Percentiles rank a stretch among this genome's conserved stretches.
Conservation (phyloP, 139 green algal species). For the Diplosphaera chodatii region DNA sequence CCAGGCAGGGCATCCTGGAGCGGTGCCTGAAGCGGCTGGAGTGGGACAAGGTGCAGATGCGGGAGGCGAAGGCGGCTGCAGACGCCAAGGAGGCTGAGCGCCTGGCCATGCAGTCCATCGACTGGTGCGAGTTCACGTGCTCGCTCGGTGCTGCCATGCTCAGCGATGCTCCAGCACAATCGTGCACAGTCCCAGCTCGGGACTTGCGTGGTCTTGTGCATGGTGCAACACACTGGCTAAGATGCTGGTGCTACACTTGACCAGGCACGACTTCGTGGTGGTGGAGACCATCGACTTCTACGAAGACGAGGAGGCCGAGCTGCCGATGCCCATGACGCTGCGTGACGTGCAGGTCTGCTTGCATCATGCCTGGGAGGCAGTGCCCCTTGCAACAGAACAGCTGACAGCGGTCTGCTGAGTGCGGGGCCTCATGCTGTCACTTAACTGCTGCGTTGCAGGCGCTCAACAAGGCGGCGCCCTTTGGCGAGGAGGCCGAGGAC, state of each 20-base stretch:
- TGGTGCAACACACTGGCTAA: too few relatives aligned
- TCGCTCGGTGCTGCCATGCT: not conserved
- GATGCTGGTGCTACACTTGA: not conserved
- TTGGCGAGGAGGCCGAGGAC: conserved; percentile 28
- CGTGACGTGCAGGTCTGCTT: conserved; percentile 57
- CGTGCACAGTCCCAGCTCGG: too few relatives aligned
- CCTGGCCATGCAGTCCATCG: conserved; percentile 77
- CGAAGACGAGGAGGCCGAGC: conserved; percentile 81
- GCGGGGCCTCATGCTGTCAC: too few relatives aligned
- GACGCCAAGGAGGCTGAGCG: conserved; percentile 83
- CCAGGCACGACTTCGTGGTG: conserved; percentile 93
- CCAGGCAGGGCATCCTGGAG: conserved; percentile 66
- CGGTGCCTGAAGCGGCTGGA: conserved; percentile 81
- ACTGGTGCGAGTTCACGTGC: conserved; percentile 56
- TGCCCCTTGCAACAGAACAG: too few relatives aligned
- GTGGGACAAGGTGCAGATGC: conserved; percentile 72
- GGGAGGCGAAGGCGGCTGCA: conserved; percentile 59
- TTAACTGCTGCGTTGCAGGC: conserved; percentile 8
- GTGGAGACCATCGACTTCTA: conserved; percentile 96
- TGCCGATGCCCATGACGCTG: conserved; percentile 79
- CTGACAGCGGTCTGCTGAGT: too few relatives aligned
- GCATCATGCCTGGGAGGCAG: conserved; percentile 14
- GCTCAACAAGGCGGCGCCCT: conserved; percentile 51
- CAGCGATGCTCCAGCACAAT: not conserved
- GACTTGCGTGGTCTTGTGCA: too few relatives aligned